phyloP scores from a whole-genome alignment of 208 protist species.

The Trypanosoma platydactyli region DNA sequence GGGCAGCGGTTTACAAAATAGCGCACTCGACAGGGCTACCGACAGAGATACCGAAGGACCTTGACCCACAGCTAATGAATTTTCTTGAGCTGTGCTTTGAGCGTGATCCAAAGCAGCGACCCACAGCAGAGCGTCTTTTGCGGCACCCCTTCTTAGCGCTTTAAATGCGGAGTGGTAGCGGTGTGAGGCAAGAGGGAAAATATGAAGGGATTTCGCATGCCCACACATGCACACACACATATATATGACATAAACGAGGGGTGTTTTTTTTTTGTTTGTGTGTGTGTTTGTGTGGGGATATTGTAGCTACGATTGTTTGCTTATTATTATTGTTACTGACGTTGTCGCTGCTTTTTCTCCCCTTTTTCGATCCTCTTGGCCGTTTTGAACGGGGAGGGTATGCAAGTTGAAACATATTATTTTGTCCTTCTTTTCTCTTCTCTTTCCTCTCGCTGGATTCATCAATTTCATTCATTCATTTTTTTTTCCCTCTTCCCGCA shows the following conservation, averaged over 20 bases:
- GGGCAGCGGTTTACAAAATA: constrained; percentile 88
- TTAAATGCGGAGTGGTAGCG: constrained; percentile 1
- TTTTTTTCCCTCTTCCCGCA: too few relatives aligned
- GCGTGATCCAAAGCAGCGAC: constrained; percentile 70
- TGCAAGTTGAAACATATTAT: too few relatives aligned
- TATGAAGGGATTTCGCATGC: not conserved
- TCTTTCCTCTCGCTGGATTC: not conserved
- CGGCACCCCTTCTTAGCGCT: constrained; percentile 70
- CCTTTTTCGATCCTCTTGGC: too few relatives aligned
- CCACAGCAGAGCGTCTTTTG: constrained; percentile 64
- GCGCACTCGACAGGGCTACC: constrained; percentile 81
- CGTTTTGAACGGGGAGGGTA: too few relatives aligned
- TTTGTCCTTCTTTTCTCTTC: constrained; percentile 25
- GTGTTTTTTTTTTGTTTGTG: too few relatives aligned
- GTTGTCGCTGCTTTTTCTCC: constrained; percentile 17
- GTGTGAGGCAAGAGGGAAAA: not conserved
- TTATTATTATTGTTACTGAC: constrained; percentile 1
- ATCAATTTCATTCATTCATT: constrained; percentile 6
- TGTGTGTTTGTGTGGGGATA: too few relatives aligned
- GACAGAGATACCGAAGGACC: constrained; percentile 77
- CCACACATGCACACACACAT: constrained; percentile 4
- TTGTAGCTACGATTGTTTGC: constrained; percentile 6
- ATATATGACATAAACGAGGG: too few relatives aligned
- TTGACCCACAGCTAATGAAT: constrained; percentile 75
- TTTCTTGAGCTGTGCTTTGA: constrained; percentile 80